Base-by-base conservation (phyloP, 345 rosid genomes). In the Boechera retrofracta region DNA sequence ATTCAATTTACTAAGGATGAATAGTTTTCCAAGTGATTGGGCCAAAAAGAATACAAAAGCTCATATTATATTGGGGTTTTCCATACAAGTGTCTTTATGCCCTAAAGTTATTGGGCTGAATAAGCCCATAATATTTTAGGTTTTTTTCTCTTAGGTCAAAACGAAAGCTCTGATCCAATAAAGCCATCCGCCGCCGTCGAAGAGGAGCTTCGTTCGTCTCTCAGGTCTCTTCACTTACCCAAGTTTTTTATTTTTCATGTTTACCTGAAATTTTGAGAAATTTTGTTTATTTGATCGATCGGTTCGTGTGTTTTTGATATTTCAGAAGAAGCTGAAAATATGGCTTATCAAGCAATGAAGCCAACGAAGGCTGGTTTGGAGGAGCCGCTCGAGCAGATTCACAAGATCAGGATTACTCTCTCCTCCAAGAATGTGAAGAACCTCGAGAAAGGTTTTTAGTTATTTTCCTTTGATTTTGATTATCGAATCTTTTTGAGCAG, bases 381-480 rank as follows among this genome's bases (percentile, higher is more conserved):
- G 69, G 95, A 89, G 28, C 48, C 89, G 8, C 86, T 82, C 49
- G 90, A 85, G 79, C 87, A 85, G 77, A 83, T 86, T 77, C 92
- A 89, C 49, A 87, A 86, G 86, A 89, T 89, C 76, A 86, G 95
- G 55, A 89, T 89, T 80, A 88, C 95, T 29, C 90, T 89, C 8
- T 86, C 90, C 60, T 89, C 95, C n/a, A 89, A 86, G 76, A 84
- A 85, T 54, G 95, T 88, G 35, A 89, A 89, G 76, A 89, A 89
- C 73, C 86, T 89, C 4, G 95, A 89, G 59, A 89, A 89, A 82
- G 95, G 92, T 87, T 7, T 11, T 12, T 26, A 16, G 28, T 5
- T 59, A 2, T 11, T 16, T 28, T 18, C 62, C 51, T 16, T 52
- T 12, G 28, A 26, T 26, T 26, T 26, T 26, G 28, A 26, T 26